A percentile compares a stretch with the other conserved stretches of the same genome.
Conservation (phyloP, 164 flowering plant genomes). For the Magnolia kwangsiensis region DNA sequence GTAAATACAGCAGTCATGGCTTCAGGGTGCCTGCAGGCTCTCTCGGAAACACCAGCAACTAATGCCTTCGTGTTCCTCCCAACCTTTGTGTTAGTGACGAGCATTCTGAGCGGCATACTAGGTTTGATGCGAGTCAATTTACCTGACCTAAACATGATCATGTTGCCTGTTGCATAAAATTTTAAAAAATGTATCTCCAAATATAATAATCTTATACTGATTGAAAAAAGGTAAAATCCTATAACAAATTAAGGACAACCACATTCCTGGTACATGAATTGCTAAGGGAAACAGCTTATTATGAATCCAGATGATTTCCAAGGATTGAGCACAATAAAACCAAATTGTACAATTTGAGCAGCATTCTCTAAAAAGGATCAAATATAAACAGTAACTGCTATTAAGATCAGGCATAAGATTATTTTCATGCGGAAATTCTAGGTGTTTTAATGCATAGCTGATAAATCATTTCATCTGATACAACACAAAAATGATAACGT, state of each 20-base stretch:
- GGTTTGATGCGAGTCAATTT: conserved; percentile 56
- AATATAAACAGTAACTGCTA: background rate
- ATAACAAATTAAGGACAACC: background rate
- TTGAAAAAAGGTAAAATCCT: background rate
- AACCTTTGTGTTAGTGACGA: conserved; percentile 87
- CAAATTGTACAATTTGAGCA: too few relatives aligned
- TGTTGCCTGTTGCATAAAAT: conserved; percentile 58
- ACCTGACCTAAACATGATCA: conserved; percentile 86
- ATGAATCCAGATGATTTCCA: background rate
- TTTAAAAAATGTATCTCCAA: background rate
- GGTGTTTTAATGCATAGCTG: background rate
- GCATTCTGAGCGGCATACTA: conserved; percentile 70
- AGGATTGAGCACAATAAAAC: background rate
- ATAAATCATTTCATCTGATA: background rate
- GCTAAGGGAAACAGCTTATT: background rate
- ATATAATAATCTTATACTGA: background rate
- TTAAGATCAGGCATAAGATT: background rate
- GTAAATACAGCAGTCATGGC: conserved; percentile 76
- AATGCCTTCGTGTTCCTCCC: conserved; percentile 96
- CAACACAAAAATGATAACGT: conserved; percentile 23
- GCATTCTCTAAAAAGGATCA: background rate
- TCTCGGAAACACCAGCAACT: conserved; percentile 89
- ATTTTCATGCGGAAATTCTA: background rate
- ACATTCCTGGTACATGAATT: background rate
- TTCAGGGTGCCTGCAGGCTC: conserved; percentile 65